A percentile compares a stretch with the other conserved stretches of the same genome.
phyloP scores from a whole-genome alignment of 495 filamentous ascomycete genomes.

The Darksidea phi region DNA sequence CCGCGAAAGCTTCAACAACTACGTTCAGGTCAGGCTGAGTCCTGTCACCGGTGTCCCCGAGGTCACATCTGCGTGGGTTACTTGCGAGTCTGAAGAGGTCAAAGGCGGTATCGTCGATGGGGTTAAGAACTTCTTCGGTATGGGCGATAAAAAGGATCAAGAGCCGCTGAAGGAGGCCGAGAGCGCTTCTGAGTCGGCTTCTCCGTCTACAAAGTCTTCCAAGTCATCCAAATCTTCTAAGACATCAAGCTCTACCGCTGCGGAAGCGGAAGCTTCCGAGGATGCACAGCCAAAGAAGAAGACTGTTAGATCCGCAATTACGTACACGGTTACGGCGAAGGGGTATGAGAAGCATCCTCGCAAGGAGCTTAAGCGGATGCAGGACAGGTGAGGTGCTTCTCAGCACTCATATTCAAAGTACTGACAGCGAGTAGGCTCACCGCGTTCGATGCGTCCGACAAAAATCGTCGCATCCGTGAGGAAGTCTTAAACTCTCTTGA shows the following conservation, averaged over 20 bases:
- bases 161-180: constrained; percentile 67
- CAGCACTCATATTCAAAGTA: background rate
- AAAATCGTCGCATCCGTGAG: constrained; percentile 70
- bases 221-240: constrained; percentile 45
- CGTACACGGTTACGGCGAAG: constrained; percentile 58
- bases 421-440: constrained; percentile 54
- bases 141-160: constrained; percentile 84
- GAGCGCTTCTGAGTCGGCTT: constrained; percentile 38
- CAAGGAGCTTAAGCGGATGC: constrained; percentile 63
- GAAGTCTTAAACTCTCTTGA: constrained; percentile 91
- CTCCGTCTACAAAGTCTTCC: constrained; percentile 43
- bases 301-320: constrained; percentile 67
- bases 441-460: constrained; percentile 82
- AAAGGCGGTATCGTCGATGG: constrained; percentile 82
- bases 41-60: constrained; percentile 79
- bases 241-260: constrained; percentile 44
- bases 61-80: constrained; percentile 69
- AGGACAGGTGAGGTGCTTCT: constrained; percentile 46
- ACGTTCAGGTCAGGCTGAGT: constrained; percentile 70
- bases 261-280: constrained; percentile 48
- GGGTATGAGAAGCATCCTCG: constrained; percentile 61
- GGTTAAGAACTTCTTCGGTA: constrained; percentile 92
- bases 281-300: constrained; percentile 55
- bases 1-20: constrained; percentile 72
- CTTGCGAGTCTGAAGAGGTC: constrained; percentile 79